Evolutionary conservation across 1,284 basidiomycete genomes (phyloP).

Genomic region (Phenoliferia sp.): DNA sequence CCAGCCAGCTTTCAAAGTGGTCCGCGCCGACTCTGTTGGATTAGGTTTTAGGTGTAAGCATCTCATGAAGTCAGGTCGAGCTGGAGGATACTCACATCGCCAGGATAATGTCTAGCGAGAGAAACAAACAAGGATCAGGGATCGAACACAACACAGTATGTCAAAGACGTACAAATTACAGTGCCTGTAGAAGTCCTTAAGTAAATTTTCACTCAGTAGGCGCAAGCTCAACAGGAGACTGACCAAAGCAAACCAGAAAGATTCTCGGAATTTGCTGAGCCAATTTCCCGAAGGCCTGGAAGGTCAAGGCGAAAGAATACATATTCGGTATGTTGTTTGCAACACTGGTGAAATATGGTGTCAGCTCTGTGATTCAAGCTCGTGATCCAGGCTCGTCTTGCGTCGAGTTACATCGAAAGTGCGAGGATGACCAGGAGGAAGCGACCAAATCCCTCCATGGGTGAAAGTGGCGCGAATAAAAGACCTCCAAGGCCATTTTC

Average conservation of each 20-base stretch:
- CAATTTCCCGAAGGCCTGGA: slow-evolving; percentile 40
- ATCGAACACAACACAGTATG: not conserved
- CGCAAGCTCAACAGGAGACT: too few species aligned
- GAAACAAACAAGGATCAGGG: too few species aligned
- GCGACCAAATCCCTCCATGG: slow-evolving; percentile 28
- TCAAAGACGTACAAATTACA: slow-evolving; percentile 37
- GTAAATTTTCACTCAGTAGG: too few species aligned
- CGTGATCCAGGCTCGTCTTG: not conserved
- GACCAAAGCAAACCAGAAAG: slow-evolving; percentile 40
- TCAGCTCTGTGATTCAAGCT: too few species aligned
- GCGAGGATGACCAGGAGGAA: slow-evolving; percentile 34
- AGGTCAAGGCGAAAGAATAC: slow-evolving; percentile 35
- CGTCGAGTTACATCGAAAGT: slow-evolving; percentile 34
- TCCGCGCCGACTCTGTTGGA: slow-evolving; percentile 38
- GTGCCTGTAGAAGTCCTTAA: too few species aligned
- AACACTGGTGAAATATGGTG: too few species aligned
- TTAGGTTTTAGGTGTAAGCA: not conserved
- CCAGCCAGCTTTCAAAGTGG: slow-evolving; percentile 40
- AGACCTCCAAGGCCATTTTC: slow-evolving; percentile 54
- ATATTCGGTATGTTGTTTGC: slow-evolving; percentile 43
- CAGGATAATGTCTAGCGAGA: slow-evolving; percentile 30
- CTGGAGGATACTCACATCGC: slow-evolving; percentile 30
- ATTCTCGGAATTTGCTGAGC: slow-evolving; percentile 41
- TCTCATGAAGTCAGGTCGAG: not conserved
- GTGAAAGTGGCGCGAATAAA: slow-evolving; percentile 37